phyloP scores from a whole-genome alignment of 2,329 filamentous ascomycete genomes.

The Leptographium lundbergii region DNA sequence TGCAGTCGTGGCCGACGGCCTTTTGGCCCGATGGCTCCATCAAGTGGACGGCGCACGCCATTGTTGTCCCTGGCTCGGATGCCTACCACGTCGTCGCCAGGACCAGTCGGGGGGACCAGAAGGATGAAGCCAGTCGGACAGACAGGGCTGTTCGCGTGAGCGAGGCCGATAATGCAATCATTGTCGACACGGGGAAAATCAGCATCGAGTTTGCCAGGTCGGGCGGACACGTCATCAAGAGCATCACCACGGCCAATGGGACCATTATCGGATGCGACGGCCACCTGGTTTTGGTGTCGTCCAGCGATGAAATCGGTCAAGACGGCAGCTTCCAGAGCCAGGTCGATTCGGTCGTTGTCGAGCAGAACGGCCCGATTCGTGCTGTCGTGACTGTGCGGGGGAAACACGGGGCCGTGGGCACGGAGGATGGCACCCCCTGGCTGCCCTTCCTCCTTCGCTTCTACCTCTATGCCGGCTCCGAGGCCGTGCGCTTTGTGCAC shows the following conservation, averaged over 20 bases:
- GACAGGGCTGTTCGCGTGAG: neutral
- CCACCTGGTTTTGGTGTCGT: slow-evolving; percentile 31
- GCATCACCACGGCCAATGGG: slow-evolving; percentile 26
- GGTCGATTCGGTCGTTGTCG: slow-evolving; percentile 36
- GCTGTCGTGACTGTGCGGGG: neutral
- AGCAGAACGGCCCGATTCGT: slow-evolving; percentile 15
- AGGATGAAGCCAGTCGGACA: neutral
- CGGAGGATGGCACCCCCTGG: slow-evolving; percentile 24
- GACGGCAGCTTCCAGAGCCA: slow-evolving; percentile 14
- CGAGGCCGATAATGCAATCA: slow-evolving; percentile 22
- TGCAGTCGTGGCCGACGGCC: slow-evolving; percentile 44
- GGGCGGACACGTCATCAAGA: slow-evolving; percentile 25
- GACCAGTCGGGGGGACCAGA: slow-evolving; percentile 6
- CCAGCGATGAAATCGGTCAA: no score
- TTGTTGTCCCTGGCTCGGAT: slow-evolving; percentile 14
- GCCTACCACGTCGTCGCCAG: no score
- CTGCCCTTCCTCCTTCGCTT: slow-evolving; percentile 42
- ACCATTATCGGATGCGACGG: slow-evolving; percentile 32
- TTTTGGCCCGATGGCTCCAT: slow-evolving; percentile 49
- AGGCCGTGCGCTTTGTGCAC: slow-evolving; percentile 41
- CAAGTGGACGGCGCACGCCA: slow-evolving; percentile 48
- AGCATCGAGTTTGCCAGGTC: slow-evolving; percentile 28
- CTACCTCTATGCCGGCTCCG: slow-evolving; percentile 45
- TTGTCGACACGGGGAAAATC: slow-evolving; percentile 30
- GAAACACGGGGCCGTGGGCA: slow-evolving; percentile 15